Percentiles rank a stretch among this genome's conserved stretches.
phyloP scores from a whole-genome alignment of 768 basidiomycete genomes.

The Rhizopogon vesiculosus region DNA sequence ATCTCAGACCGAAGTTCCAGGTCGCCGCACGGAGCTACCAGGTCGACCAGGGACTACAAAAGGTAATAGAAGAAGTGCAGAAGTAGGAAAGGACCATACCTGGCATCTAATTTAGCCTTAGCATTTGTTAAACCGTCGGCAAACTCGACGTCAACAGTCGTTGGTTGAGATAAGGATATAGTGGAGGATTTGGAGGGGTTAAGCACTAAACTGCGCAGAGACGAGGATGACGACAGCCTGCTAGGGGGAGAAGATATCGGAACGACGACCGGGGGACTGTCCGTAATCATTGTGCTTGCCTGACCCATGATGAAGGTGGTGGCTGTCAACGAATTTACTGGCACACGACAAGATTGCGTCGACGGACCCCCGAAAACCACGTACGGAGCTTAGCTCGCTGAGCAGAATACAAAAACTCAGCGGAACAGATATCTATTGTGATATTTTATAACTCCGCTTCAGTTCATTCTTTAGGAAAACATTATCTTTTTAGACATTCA shows the following conservation, averaged over 20 bases:
- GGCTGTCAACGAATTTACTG: not conserved
- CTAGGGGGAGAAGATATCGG: not conserved
- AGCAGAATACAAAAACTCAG: no score
- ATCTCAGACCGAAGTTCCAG: conserved; percentile 33
- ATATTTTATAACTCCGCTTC: no score
- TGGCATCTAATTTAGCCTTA: conserved; percentile 53
- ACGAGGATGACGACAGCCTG: not conserved
- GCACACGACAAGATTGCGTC: not conserved
- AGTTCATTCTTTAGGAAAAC: no score
- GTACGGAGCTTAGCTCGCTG: no score
- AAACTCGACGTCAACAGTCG: conserved; percentile 38
- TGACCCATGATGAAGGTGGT: not conserved
- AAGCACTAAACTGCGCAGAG: conserved; percentile 5
- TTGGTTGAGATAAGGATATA: conserved; percentile 29
- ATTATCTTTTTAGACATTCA: not conserved
- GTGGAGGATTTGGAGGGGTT: conserved; percentile 24
- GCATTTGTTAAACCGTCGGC: conserved; percentile 62
- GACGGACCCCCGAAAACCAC: not conserved
- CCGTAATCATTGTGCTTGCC: not conserved
- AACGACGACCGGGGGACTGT: not conserved
- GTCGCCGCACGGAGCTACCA: conserved; percentile 27
- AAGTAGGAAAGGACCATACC: conserved; percentile 46
- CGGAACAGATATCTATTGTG: no score
- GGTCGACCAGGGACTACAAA: conserved; percentile 29
- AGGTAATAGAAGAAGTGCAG: conserved; percentile 22